These are phyloP conservation scores for Hordeum pubiflorum DNA, from an alignment of 202 grass and related monocot species.

Conservation along the genomic window DNA sequence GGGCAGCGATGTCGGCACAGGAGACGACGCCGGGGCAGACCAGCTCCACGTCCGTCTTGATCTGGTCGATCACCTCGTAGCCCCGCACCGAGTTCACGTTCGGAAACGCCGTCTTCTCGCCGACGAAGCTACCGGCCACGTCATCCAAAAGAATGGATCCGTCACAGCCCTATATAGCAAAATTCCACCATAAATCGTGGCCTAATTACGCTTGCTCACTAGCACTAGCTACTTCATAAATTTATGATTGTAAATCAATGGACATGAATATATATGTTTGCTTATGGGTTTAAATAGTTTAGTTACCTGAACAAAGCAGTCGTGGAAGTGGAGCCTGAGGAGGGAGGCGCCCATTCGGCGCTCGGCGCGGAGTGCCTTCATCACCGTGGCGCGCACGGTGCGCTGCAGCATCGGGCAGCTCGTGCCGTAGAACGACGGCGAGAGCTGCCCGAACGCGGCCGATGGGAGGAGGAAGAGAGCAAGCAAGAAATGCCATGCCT, in stretches of 20 bases:
- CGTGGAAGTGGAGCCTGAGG: slow-evolving; percentile 58
- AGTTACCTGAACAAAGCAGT: slow-evolving; percentile 63
- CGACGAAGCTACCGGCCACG: slow-evolving; percentile 13
- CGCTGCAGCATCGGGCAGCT: slow-evolving; percentile 30
- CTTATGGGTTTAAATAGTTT: not conserved
- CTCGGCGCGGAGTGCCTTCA: slow-evolving; percentile 9
- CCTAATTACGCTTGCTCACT: no score
- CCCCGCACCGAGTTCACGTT: slow-evolving; percentile 56
- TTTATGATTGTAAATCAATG: no score
- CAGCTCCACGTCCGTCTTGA: slow-evolving; percentile 54
- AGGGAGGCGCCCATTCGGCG: slow-evolving; percentile 56
- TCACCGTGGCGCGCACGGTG: slow-evolving; percentile 31
- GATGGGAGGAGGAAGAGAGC: slow-evolving; percentile 18
- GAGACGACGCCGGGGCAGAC: slow-evolving; percentile 82
- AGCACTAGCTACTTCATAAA: no score
- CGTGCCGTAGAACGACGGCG: slow-evolving; percentile 35
- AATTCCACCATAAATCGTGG: not conserved
- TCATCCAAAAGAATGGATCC: slow-evolving; percentile 65
- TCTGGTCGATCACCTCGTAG: slow-evolving; percentile 53
- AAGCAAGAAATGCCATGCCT: slow-evolving; percentile 6
- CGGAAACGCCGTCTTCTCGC: slow-evolving; percentile 47
- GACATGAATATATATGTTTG: not conserved
- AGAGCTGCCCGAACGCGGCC: slow-evolving; percentile 25
- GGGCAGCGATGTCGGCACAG: slow-evolving; percentile 69
- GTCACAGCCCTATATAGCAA: slow-evolving; percentile 50